Conservation (phyloP, 2,329 filamentous ascomycete genomes). For the Knoxdaviesia capensis region DNA sequence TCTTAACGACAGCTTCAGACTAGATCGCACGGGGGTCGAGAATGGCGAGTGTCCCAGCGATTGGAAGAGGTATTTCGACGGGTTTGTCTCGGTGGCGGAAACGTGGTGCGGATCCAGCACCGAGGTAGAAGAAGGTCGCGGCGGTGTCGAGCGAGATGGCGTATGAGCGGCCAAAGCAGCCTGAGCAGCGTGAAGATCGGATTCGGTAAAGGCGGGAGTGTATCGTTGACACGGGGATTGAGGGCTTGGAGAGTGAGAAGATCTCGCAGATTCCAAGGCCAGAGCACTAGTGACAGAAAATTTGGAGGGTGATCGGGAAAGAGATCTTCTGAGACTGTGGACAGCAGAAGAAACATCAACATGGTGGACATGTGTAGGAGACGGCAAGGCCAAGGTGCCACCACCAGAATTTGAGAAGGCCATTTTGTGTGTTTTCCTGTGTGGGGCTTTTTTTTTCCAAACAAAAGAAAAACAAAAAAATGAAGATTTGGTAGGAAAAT, state of each 20-base stretch:
- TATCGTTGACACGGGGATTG: constrained; percentile 30
- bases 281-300: constrained; percentile 20
- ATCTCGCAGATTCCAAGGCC: constrained; percentile 21
- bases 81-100: background rate
- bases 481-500: background rate
- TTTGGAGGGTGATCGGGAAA: constrained; percentile 88
- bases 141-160: no score
- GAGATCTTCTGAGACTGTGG: constrained; percentile 63
- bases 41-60: constrained; percentile 9
- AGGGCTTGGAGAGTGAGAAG: constrained; percentile 30
- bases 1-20: constrained; percentile 43
- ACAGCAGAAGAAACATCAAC: constrained; percentile 69
- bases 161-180: no score
- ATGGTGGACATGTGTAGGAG: constrained; percentile 64
- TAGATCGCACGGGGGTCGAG: constrained; percentile 15
- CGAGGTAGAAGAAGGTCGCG: no score
- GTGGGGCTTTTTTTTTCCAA: background rate
- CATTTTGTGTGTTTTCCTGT: constrained; percentile 18
- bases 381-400: constrained; percentile 70
- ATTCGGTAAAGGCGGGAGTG: constrained; percentile 7
- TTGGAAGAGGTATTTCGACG: background rate
- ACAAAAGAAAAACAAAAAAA: background rate
- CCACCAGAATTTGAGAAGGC: constrained; percentile 32
- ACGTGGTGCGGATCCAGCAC: no score
- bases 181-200: background rate